Percentiles rank a stretch among this genome's conserved stretches.
Evolutionary conservation across 768 basidiomycete genomes (phyloP).

Genomic region (Lenzites betulinus): DNA sequence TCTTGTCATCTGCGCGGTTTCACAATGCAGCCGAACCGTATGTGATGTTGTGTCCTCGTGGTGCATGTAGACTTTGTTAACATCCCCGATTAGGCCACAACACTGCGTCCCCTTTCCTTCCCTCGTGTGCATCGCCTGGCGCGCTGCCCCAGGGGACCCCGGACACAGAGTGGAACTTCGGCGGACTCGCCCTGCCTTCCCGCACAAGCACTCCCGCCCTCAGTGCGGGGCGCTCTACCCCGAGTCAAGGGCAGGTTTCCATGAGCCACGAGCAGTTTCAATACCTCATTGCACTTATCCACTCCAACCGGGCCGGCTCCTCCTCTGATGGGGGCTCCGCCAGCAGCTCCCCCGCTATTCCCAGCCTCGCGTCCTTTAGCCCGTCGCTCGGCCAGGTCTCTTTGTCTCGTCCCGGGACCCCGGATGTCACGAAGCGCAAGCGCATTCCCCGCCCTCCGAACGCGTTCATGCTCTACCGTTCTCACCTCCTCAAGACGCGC

Average conservation of each 20-base stretch:
- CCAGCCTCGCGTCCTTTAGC: neutral
- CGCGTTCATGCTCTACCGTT: constrained; percentile 61
- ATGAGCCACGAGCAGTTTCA: constrained; percentile 10
- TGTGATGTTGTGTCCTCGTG: neutral
- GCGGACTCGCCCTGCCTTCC: constrained; percentile 8
- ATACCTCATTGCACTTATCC: neutral
- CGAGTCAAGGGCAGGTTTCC: neutral
- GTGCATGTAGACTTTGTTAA: neutral
- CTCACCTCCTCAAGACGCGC: constrained; percentile 47
- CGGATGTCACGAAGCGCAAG: constrained; percentile 13
- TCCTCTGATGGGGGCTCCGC: neutral
- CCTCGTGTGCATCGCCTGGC: constrained; percentile 15
- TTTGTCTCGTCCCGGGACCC: constrained; percentile 27
- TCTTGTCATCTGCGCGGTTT: neutral
- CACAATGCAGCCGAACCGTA: constrained; percentile 17
- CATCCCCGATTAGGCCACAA: neutral
- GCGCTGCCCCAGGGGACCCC: constrained; percentile 9
- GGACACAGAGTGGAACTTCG: constrained; percentile 9
- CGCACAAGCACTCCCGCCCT: constrained; percentile 12
- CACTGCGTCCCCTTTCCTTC: constrained; percentile 12
- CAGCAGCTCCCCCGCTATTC: neutral
- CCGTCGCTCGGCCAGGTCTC: neutral
- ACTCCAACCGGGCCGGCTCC: neutral
- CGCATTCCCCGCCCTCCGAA: constrained; percentile 53
- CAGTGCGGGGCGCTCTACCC: constrained; percentile 4